A percentile compares a stretch with the other conserved stretches of the same genome.
phyloP scores from a whole-genome alignment of 2,329 filamentous ascomycete genomes.

The Epichloe hybrida region DNA sequence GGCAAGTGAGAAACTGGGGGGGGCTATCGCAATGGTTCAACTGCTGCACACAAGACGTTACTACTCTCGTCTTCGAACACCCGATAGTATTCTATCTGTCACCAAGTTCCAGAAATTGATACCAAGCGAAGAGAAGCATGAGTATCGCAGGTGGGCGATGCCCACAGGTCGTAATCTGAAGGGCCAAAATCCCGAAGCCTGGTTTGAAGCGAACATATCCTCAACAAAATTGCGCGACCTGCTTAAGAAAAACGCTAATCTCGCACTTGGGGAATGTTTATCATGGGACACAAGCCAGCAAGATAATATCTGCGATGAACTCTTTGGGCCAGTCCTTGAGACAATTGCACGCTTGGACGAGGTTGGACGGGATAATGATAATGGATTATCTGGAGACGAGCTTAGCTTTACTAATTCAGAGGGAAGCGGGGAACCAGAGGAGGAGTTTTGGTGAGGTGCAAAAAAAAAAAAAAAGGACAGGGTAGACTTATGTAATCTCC shows the following conservation, averaged over 20 bases:
- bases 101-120: slow-evolving; percentile 12
- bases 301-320: slow-evolving; percentile 11
- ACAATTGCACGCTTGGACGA: slow-evolving; percentile 20
- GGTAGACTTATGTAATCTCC: too few species aligned
- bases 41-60: slow-evolving; percentile 15
- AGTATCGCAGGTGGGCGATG: slow-evolving; percentile 3
- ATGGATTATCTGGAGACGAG: slow-evolving; percentile 6
- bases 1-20: background rate
- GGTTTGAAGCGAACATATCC: slow-evolving; percentile 17
- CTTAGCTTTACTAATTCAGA: background rate
- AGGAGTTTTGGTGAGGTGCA: slow-evolving; percentile 6
- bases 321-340: slow-evolving; percentile 16
- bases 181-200: slow-evolving; percentile 4
- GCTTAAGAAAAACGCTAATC: slow-evolving; percentile 13
- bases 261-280: slow-evolving; percentile 15
- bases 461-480: too few species aligned
- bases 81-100: slow-evolving; percentile 11
- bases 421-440: background rate
- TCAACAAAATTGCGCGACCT: slow-evolving; percentile 10
- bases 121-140: background rate
- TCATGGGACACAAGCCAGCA: slow-evolving; percentile 13
- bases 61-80: background rate
- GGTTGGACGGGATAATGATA: slow-evolving; percentile 17
- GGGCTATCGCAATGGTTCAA: slow-evolving; percentile 9
- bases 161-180: background rate